A percentile compares a stretch with the other conserved stretches of the same genome.
Conservation (phyloP, 2,329 filamentous ascomycete genomes). For the Penicillium sp. region DNA sequence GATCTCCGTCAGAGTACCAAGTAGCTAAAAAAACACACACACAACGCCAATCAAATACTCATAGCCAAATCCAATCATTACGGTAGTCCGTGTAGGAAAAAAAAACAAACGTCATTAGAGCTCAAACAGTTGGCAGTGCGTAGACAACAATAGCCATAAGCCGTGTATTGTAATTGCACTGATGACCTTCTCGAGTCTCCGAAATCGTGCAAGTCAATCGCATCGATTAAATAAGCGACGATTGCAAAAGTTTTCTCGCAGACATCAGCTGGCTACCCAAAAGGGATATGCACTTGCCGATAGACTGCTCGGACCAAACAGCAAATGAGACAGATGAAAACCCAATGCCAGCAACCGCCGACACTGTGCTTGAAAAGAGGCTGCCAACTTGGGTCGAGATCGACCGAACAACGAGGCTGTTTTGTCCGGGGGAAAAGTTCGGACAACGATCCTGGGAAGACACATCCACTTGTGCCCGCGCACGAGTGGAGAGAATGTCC, state of each 20-base stretch:
- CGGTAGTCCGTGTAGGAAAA: background rate
- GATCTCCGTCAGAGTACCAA: background rate
- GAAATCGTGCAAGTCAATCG: slow-evolving; percentile 2
- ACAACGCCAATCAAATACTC: background rate
- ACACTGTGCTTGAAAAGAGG: slow-evolving; percentile 15
- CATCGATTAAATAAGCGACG: slow-evolving; percentile 5
- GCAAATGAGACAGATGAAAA: slow-evolving; percentile 12
- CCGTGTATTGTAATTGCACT: background rate
- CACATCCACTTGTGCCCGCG: background rate
- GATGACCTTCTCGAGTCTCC: background rate
- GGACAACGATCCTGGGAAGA: slow-evolving; percentile 1
- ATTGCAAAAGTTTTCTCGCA: slow-evolving; percentile 16
- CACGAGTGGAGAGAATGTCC: slow-evolving; percentile 1
- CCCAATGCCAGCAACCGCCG: slow-evolving; percentile 16
- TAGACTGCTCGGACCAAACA: slow-evolving; percentile 11
- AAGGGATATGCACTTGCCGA: slow-evolving; percentile 20
- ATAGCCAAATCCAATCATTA: background rate
- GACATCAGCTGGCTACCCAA: slow-evolving; percentile 20
- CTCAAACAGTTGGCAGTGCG: background rate
- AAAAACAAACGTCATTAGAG: background rate
- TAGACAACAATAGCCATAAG: background rate
- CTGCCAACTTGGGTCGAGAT: slow-evolving; percentile 9
- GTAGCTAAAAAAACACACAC: background rate
- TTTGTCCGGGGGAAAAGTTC: background rate
- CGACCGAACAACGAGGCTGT: background rate